These are phyloP conservation scores for Ustilago bromivora DNA, from an alignment of 1,284 basidiomycete species.

Conservation along the genomic window DNA sequence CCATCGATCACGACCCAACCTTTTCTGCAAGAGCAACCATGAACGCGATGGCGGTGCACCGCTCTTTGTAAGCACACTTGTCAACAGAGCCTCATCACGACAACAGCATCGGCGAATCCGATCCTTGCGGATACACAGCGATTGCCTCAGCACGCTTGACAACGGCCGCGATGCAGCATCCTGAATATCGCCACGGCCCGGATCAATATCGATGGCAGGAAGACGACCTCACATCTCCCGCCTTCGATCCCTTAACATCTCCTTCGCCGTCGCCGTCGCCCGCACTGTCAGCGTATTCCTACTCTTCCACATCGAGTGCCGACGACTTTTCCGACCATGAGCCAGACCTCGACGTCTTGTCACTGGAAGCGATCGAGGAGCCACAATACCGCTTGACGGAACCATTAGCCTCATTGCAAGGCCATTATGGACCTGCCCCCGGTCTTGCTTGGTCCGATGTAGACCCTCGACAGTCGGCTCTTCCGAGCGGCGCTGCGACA, in stretches of 20 bases:
- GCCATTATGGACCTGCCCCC: background rate
- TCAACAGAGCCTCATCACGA: background rate
- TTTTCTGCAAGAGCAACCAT: background rate
- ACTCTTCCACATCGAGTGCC: constrained; percentile 38
- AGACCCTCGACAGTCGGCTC: constrained; percentile 28
- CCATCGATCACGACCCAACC: too few relatives aligned
- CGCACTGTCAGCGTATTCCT: constrained; percentile 53
- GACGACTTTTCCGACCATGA: constrained; percentile 45
- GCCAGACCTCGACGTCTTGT: constrained; percentile 46
- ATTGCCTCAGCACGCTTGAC: background rate
- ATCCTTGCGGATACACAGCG: background rate
- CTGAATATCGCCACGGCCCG: constrained; percentile 14
- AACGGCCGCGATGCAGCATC: constrained; percentile 15
- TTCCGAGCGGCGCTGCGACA: constrained; percentile 41
- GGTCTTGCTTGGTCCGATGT: constrained; percentile 14
- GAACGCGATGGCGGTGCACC: background rate
- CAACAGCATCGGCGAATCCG: background rate
- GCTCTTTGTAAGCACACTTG: background rate
- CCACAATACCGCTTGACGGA: constrained; percentile 36
- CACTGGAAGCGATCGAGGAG: constrained; percentile 52
- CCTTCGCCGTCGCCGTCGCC: constrained; percentile 51
- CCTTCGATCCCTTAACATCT: constrained; percentile 28
- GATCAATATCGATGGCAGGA: constrained; percentile 19
- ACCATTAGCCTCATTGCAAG: background rate
- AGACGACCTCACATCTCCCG: constrained; percentile 15